Conservation (phyloP, 2,329 filamentous ascomycete species). For the Botryotinia convoluta region DNA sequence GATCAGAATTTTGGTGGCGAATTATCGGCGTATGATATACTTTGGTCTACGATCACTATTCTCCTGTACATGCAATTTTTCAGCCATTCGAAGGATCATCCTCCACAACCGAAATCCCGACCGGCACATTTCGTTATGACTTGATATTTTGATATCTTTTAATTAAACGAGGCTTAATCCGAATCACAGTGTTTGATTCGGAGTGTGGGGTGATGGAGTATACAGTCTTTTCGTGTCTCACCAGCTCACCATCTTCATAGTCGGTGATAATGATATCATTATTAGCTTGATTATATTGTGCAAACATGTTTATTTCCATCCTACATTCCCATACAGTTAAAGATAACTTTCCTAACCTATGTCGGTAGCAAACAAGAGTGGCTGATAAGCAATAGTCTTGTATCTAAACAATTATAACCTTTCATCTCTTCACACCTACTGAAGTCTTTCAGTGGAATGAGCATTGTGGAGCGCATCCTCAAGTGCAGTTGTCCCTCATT, state of each 20-base stretch:
- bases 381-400: not conserved
- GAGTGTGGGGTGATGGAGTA: not conserved
- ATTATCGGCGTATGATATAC: not conserved
- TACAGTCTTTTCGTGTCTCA: not conserved
- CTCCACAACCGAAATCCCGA: not conserved
- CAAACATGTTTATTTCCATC: not conserved
- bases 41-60: not conserved
- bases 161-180: too few species aligned
- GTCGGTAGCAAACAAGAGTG: too few species aligned
- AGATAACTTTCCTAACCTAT: not conserved
- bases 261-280: not conserved
- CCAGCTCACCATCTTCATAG: not conserved
- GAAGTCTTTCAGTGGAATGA: not conserved
- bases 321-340: not conserved
- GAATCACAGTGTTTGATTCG: not conserved
- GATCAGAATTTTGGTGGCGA: not conserved
- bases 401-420: not conserved
- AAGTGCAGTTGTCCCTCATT: not conserved
- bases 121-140: not conserved
- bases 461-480: not conserved
- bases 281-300: not conserved
- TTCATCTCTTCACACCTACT: not conserved
- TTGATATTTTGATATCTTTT: not conserved
- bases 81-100: not conserved
- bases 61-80: too few species aligned